These are phyloP conservation scores for Sclerotinia glacialis DNA, from an alignment of 2,329 filamentous ascomycete species.

Conservation along the genomic window DNA sequence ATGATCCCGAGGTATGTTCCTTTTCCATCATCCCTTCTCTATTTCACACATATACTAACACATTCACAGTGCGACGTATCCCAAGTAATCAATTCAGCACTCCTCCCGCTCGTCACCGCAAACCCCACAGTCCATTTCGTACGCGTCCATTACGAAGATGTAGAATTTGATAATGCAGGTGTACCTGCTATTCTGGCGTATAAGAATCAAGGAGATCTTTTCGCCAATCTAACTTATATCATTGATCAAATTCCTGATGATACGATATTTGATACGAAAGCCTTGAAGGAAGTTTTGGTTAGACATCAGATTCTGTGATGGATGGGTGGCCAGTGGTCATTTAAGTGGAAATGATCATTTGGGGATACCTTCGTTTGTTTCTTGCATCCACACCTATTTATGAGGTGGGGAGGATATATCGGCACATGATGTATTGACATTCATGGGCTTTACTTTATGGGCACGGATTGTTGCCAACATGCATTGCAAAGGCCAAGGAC, in stretches of 20 bases:
- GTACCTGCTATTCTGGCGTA: slow-evolving; percentile 90
- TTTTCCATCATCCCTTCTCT: not conserved
- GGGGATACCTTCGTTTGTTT: not conserved
- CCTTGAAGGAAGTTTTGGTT: slow-evolving; percentile 52
- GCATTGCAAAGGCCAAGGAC: no score
- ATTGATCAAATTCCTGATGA: slow-evolving; percentile 79
- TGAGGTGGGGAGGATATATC: not conserved
- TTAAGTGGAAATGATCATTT: not conserved
- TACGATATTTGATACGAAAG: slow-evolving; percentile 54
- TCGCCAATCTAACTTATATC: slow-evolving; percentile 84
- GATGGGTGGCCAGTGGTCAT: not conserved
- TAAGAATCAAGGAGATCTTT: slow-evolving; percentile 79
- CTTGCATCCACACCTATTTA: slow-evolving; percentile 10
- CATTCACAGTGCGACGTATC: slow-evolving; percentile 69
- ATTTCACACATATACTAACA: slow-evolving; percentile 29
- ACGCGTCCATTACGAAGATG: slow-evolving; percentile 86
- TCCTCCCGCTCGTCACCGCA: slow-evolving; percentile 69
- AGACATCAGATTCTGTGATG: slow-evolving; percentile 47
- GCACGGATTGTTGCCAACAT: not conserved
- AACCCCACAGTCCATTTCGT: slow-evolving; percentile 78
- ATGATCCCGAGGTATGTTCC: slow-evolving; percentile 72
- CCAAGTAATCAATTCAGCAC: slow-evolving; percentile 71
- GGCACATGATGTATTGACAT: not conserved
- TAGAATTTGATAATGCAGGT: slow-evolving; percentile 87
- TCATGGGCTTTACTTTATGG: not conserved